Base-by-base conservation (phyloP, 345 rosid species). In the Zanthoxylum bungeanum region DNA sequence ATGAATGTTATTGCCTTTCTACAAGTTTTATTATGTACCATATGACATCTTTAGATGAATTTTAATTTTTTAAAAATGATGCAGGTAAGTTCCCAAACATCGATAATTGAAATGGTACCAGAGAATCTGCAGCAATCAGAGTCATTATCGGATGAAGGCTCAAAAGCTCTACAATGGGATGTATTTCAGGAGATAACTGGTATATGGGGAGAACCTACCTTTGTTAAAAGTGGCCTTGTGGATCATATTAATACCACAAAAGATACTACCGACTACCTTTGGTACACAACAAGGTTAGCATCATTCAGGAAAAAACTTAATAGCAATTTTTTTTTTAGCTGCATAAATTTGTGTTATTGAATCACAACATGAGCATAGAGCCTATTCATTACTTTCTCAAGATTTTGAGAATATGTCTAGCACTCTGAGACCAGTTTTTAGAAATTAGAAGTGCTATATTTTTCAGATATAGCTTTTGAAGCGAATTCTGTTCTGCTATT, bases 241-340 rank as follows among this genome's bases (percentile, higher is more conserved):
- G 99, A 95, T 80, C 98, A 90, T 71, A 83, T 92, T 46, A 95
- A 92, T 80, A 80, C 92, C 78, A 92, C 99, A 49, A 82, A 81
- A 77, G 93, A 92, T 77, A 78, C 90, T 31, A 88, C 97, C 19
- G 99, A 92, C 82, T 95, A 95, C 81, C 96, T 95, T 64, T 95
- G 99, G 99, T 88, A 89, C 76, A 92, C 93, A 47, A 88, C 89
- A 80, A 95, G 98, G 99, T 95, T 75, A 68, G 87, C 82, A 36
- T 52, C 3, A 6, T 19, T 33, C 22, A 12, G 34, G 34, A 28
- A 7, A 49, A 19, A 50, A 7, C 0, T 50, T 50, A n/a, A 0
- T 0, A 2, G 53, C 24, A 50, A 21, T 19, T 50, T 49, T 50
- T 50, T 50, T 1, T 1, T 50, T 24, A 49, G 7, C 14, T 53